Evolutionary conservation across 1,284 basidiomycete genomes (phyloP).

Genomic region (Exobasidium cylindrosporum): DNA sequence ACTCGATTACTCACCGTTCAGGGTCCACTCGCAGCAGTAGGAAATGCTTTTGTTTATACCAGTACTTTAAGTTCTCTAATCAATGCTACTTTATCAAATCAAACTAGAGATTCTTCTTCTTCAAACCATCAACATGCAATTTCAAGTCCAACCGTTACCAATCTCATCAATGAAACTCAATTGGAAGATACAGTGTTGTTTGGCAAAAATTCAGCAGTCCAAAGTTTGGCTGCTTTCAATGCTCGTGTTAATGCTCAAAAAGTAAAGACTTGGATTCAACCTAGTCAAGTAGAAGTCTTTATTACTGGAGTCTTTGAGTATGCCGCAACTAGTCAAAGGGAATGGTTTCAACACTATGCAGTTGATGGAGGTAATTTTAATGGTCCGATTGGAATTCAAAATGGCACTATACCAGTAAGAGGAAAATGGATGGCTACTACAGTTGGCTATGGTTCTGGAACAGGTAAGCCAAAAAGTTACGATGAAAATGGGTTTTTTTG

Average conservation of each 20-base stretch:
- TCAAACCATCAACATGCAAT: background rate
- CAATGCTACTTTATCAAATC: slow-evolving; percentile 1
- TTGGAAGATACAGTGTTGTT: slow-evolving; percentile 5
- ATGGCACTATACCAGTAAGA: slow-evolving; percentile 3
- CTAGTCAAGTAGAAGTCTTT: slow-evolving; percentile 13
- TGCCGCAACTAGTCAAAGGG: slow-evolving; percentile 8
- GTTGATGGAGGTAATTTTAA: slow-evolving; percentile 9
- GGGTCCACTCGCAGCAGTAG: slow-evolving; percentile 1
- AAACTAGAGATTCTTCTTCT: background rate
- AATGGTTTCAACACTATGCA: slow-evolving; percentile 11
- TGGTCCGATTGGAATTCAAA: background rate
- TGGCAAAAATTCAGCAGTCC: slow-evolving; percentile 3
- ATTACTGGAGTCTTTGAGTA: slow-evolving; percentile 12
- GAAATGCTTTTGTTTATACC: slow-evolving; percentile 8
- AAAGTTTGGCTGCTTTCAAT: slow-evolving; percentile 8
- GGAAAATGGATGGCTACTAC: background rate
- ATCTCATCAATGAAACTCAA: background rate
- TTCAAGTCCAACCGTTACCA: background rate
- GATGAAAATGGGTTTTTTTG: too few species aligned
- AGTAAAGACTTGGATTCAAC: slow-evolving; percentile 12
- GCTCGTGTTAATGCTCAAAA: slow-evolving; percentile 11
- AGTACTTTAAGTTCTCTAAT: background rate
- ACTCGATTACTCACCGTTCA: slow-evolving; percentile 9
- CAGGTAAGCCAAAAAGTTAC: too few species aligned
- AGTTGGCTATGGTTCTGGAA: slow-evolving; percentile 5